Conservation (phyloP, 352 stramenopile genomes). For the Globisporangium spinosum region DNA sequence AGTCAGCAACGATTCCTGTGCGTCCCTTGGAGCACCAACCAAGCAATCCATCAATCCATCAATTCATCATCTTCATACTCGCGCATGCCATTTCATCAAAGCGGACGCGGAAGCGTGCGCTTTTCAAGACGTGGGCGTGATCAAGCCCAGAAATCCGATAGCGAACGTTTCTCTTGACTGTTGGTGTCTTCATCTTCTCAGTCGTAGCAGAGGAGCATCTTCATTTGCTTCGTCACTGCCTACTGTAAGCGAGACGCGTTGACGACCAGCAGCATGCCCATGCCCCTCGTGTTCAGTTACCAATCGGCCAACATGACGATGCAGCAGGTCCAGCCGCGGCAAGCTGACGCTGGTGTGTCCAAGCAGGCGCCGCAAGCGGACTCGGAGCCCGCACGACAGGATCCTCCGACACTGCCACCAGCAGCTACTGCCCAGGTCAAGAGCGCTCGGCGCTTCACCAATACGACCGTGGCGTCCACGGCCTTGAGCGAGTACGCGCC, state of each 20-base stretch:
- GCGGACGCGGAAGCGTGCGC: too few relatives aligned
- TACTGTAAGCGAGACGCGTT: not conserved
- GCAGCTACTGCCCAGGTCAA: not conserved
- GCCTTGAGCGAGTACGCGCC: not conserved
- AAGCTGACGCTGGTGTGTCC: not conserved
- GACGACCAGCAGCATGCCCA: not conserved
- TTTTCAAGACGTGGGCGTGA: too few relatives aligned
- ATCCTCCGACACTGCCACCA: not conserved
- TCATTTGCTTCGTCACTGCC: not conserved
- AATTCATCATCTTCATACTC: too few relatives aligned
- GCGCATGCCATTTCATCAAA: too few relatives aligned
- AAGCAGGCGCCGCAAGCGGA: not conserved
- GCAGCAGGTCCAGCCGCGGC: not conserved
- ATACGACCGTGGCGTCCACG: not conserved
- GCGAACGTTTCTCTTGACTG: too few relatives aligned
- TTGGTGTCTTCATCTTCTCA: not conserved
- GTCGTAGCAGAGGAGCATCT: not conserved
- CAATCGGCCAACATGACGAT: not conserved
- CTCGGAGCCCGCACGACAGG: not conserved
- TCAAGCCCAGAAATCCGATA: too few relatives aligned
- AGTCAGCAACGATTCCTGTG: too few relatives aligned
- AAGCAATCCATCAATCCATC: too few relatives aligned
- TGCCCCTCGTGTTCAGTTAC: constrained; percentile 5
- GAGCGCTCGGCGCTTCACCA: constrained; percentile 4
- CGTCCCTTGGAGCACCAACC: too few relatives aligned